These are phyloP conservation scores for Fusarium verticillioides DNA, from an alignment of 2,329 filamentous ascomycete genomes.

Conservation along the genomic window DNA sequence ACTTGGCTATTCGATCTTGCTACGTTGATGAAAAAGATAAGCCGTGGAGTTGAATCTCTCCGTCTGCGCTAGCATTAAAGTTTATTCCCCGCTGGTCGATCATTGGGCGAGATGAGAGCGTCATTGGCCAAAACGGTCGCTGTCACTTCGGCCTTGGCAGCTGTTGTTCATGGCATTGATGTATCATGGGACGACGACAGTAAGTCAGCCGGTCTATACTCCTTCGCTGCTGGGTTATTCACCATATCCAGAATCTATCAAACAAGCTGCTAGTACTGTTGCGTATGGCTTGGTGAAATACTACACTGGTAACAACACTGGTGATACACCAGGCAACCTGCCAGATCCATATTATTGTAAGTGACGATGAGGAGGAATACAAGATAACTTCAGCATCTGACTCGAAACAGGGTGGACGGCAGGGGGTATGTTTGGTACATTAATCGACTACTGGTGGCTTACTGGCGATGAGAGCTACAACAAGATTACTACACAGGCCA, in stretches of 20 bases:
- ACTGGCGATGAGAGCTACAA: conserved; percentile 76
- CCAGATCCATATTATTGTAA: conserved; percentile 73
- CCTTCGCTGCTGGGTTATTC: not conserved
- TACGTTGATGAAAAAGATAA: not conserved
- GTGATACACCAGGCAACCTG: conserved; percentile 67
- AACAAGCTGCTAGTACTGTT: conserved; percentile 59
- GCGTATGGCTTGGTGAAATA: conserved; percentile 60
- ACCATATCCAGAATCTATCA: conserved; percentile 58
- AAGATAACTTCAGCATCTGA: not conserved
- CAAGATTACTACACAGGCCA: conserved; percentile 64
- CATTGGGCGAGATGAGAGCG: not conserved
- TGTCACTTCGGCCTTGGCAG: conserved; percentile 22
- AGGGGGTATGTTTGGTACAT: conserved; percentile 76
- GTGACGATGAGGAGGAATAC: conserved; percentile 26
- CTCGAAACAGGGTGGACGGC: conserved; percentile 71
- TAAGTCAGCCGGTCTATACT: not conserved
- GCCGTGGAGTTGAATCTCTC: not conserved
- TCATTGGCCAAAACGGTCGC: conserved; percentile 21
- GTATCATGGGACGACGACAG: conserved; percentile 39
- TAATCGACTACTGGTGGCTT: conserved; percentile 78
- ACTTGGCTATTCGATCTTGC: not conserved
- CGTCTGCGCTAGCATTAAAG: not conserved
- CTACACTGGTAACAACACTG: conserved; percentile 68
- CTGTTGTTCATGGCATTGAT: conserved; percentile 20
- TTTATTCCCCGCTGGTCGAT: not conserved